A percentile compares a stretch with the other conserved stretches of the same genome.
These are phyloP conservation scores for Strigomonas galati DNA, from an alignment of 208 protist genomes.

Conservation along the genomic window DNA sequence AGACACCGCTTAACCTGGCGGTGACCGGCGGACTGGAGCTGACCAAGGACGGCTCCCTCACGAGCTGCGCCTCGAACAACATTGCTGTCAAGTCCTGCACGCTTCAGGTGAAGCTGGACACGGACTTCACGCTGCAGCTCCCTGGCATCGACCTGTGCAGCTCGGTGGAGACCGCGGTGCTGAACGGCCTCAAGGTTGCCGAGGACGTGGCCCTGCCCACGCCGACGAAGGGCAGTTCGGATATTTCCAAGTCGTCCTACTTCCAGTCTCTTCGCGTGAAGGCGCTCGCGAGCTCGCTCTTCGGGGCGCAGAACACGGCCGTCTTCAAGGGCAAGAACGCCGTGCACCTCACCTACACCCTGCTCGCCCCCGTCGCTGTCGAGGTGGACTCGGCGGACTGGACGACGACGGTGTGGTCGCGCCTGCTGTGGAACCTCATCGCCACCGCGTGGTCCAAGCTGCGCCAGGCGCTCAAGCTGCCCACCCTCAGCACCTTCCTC, in stretches of 20 bases:
- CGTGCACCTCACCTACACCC: background rate
- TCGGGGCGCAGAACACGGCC: slow-evolving; percentile 4
- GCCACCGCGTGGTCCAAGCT: background rate
- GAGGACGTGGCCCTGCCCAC: background rate
- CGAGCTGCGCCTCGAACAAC: background rate
- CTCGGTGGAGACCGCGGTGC: background rate
- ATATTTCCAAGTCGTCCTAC: background rate
- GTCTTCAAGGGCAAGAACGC: slow-evolving; percentile 4
- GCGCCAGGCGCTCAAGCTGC: slow-evolving; percentile 1
- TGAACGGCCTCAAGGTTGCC: background rate
- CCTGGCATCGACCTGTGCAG: slow-evolving; percentile 5
- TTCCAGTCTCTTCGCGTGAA: slow-evolving; percentile 8
- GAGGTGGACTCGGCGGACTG: slow-evolving; percentile 4
- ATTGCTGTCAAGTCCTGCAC: background rate
- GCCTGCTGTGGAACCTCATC: slow-evolving; percentile 8
- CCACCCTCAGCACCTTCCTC: slow-evolving; percentile 6
- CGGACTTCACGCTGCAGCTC: background rate
- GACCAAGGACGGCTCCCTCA: slow-evolving; percentile 7
- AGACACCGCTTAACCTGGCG: background rate
- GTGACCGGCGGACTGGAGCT: slow-evolving; percentile 7
- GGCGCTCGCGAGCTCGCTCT: slow-evolving; percentile 1
- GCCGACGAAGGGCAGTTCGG: background rate
- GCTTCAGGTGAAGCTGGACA: background rate
- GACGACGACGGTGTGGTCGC: slow-evolving; percentile 2
- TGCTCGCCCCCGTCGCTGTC: background rate